These are phyloP conservation scores for Apiotrichum gamsii DNA, from an alignment of 1,284 basidiomycete species.

Conservation along the genomic window DNA sequence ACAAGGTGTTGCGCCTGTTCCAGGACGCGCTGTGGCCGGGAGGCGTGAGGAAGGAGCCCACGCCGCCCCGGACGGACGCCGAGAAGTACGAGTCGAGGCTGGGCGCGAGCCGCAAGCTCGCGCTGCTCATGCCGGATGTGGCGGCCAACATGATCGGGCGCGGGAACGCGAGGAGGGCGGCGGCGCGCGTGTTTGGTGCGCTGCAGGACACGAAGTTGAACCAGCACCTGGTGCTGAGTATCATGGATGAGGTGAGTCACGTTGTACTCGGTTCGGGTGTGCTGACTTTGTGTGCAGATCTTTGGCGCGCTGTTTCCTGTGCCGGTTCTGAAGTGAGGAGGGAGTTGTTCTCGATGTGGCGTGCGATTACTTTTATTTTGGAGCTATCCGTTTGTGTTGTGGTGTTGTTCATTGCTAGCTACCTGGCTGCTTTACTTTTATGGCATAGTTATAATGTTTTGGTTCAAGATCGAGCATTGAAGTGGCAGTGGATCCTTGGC, in stretches of 20 bases:
- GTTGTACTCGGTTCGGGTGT: no score
- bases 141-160: constrained; percentile 95
- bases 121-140: constrained; percentile 76
- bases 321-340: no score
- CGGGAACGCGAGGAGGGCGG: constrained; percentile 84
- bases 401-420: no score
- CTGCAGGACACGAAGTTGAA: constrained; percentile 87
- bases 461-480: no score
- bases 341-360: no score
- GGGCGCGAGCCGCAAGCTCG: constrained; percentile 76
- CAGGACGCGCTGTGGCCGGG: constrained; percentile 74
- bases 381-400: no score
- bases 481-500: no score
- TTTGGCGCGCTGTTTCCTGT: constrained; percentile 2
- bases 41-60: constrained; percentile 61
- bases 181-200: constrained; percentile 81
- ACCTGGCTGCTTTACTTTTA: no score
- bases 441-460: no score
- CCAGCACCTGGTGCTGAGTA: constrained; percentile 79
- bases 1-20: constrained; percentile 61
- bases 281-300: background rate
- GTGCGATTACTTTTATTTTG: no score
- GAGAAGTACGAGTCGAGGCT: constrained; percentile 73
- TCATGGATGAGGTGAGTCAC: constrained; percentile 70
- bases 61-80: constrained; percentile 62